Conservation (phyloP, 2,329 filamentous ascomycete genomes). For the Neodidymelliopsis sp. region DNA sequence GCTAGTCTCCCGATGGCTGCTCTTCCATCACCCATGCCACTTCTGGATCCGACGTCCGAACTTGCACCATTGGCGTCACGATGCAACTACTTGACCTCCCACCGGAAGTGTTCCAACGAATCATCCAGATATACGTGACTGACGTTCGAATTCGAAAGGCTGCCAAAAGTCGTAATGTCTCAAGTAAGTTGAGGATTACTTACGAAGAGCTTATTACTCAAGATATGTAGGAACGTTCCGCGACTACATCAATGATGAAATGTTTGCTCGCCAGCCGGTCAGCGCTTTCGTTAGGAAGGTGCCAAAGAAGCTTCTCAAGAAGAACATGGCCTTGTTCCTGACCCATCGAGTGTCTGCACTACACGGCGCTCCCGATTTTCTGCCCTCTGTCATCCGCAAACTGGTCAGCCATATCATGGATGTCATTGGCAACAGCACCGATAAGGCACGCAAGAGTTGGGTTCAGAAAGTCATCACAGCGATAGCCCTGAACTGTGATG, state of each 20-base stretch:
- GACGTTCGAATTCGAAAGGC: neutral
- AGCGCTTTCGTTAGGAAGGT: neutral
- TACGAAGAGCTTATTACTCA: neutral
- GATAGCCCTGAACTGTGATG: too few relatives aligned
- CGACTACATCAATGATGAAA: conserved; percentile 4
- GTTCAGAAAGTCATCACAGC: neutral
- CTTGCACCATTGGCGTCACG: too few relatives aligned
- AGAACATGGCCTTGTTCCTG: conserved; percentile 3
- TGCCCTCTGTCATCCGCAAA: neutral
- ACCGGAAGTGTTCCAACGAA: conserved; percentile 7
- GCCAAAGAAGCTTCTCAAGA: conserved; percentile 1
- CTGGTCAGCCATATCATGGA: neutral
- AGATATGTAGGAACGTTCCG: neutral
- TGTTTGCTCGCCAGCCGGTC: neutral
- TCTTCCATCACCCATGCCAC: too few relatives aligned
- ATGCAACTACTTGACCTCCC: conserved; percentile 10
- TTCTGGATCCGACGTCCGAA: too few relatives aligned
- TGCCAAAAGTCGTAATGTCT: neutral
- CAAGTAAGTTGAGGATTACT: neutral
- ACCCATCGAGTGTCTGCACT: neutral
- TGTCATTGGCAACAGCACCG: neutral
- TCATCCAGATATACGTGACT: neutral
- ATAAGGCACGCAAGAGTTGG: neutral
- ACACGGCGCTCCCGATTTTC: neutral
- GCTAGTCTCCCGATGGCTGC: too few relatives aligned